Conservation (phyloP, 2,329 filamentous ascomycete genomes). For the Phaeosphaeria sp. region DNA sequence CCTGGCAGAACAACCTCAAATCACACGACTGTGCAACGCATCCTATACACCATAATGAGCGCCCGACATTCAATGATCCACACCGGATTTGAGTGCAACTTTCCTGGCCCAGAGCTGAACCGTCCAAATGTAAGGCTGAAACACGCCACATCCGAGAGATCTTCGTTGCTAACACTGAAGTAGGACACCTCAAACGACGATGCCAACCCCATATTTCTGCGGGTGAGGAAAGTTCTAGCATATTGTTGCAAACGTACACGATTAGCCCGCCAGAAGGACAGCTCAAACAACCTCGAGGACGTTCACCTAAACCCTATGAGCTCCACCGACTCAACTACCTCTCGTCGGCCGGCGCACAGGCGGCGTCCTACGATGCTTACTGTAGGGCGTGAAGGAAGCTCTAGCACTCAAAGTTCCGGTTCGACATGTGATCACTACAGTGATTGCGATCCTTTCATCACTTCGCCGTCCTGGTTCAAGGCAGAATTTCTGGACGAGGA, state of each 20-base stretch:
- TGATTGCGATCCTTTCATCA: slow-evolving; percentile 13
- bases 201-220: neutral
- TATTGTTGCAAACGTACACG: slow-evolving; percentile 7
- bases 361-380: neutral
- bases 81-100: neutral
- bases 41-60: neutral
- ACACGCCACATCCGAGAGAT: neutral
- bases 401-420: neutral
- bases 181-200: neutral
- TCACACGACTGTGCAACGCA: neutral
- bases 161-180: slow-evolving; percentile 1
- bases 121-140: slow-evolving; percentile 1
- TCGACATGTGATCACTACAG: neutral
- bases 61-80: neutral
- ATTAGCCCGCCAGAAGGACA: neutral
- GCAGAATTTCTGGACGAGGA: slow-evolving; percentile 3
- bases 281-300: neutral
- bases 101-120: neutral
- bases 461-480: slow-evolving; percentile 14
- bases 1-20: neutral
- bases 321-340: neutral
- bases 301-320: slow-evolving; percentile 2
- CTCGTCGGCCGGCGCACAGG: neutral
- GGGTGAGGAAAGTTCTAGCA: slow-evolving; percentile 6
- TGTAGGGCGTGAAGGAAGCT: neutral